Conservation (phyloP, 2,329 filamentous ascomycete species). For the Fusarium stilboides region DNA sequence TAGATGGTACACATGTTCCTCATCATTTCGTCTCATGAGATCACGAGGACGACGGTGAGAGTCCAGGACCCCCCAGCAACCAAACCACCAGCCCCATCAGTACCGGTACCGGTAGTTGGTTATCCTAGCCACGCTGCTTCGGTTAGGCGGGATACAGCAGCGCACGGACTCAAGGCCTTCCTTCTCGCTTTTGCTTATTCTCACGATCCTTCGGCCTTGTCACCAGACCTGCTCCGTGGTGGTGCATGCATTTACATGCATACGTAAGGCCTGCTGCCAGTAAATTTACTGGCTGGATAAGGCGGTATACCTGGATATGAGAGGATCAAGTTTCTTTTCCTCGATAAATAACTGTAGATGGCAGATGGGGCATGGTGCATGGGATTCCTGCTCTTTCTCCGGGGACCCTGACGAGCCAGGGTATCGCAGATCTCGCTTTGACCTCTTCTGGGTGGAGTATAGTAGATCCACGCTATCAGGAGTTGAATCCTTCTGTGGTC, state of each 20-base stretch:
- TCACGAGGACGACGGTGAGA: constrained; percentile 23
- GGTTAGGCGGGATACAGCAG: constrained; percentile 22
- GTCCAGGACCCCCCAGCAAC: constrained; percentile 16
- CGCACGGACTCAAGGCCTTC: constrained; percentile 28
- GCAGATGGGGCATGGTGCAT: not conserved
- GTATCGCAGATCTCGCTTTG: constrained; percentile 39
- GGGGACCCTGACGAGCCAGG: constrained; percentile 17
- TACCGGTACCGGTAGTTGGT: constrained; percentile 20
- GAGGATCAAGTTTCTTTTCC: too few species aligned
- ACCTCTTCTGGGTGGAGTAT: constrained; percentile 1
- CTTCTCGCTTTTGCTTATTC: not conserved
- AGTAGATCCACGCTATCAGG: not conserved
- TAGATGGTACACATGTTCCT: not conserved
- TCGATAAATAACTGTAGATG: not conserved
- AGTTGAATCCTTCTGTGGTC: not conserved
- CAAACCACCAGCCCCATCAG: not conserved
- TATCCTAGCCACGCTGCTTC: constrained; percentile 13
- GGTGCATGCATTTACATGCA: constrained; percentile 8
- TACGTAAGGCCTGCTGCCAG: constrained; percentile 7
- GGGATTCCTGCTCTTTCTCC: not conserved
- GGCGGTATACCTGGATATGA: constrained; percentile 21
- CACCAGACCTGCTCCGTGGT: not conserved
- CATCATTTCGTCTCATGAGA: constrained; percentile 3
- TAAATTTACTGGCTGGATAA: constrained; percentile 10
- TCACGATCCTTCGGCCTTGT: not conserved